These are phyloP conservation scores for Diutina ranongensis DNA, from an alignment of 1,139 yeast species.

Conservation along the genomic window DNA sequence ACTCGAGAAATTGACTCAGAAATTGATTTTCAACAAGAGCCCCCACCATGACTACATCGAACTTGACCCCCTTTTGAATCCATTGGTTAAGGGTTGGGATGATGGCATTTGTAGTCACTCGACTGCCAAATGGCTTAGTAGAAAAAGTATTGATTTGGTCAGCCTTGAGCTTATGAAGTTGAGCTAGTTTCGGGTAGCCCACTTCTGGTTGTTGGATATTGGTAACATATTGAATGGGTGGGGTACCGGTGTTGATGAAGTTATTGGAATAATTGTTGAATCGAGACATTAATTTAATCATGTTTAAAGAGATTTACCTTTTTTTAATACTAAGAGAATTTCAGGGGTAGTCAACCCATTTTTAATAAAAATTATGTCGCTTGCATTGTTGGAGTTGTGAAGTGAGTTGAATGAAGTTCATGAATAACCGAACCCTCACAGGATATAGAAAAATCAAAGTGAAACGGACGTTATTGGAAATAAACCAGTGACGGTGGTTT, in stretches of 20 bases:
- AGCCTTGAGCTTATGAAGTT: conserved; percentile 51
- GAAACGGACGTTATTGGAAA: too few species aligned
- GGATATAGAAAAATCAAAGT: too few species aligned
- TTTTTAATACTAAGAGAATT: too few species aligned
- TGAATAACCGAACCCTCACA: too few species aligned
- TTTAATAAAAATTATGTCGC: too few species aligned
- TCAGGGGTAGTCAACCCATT: too few species aligned
- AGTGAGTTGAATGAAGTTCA: too few species aligned
- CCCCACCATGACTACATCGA: conserved; percentile 89
- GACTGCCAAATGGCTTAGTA: conserved; percentile 53
- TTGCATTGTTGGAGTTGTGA: too few species aligned
- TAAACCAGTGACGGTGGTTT: too few species aligned
- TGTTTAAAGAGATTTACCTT: too few species aligned
- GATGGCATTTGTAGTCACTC: conserved; percentile 41
- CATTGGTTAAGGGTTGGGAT: conserved; percentile 46
- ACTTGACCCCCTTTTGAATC: conserved; percentile 49
- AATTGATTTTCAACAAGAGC: conserved; percentile 68
- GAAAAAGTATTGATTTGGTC: conserved; percentile 37
- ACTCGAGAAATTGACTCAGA: conserved; percentile 44
- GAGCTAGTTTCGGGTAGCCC: conserved; percentile 79
- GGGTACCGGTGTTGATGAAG: conserved; percentile 45
- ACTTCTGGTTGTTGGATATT: conserved; percentile 55
- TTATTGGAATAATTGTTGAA: conserved; percentile 61
- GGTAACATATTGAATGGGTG: conserved; percentile 53
- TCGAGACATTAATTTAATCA: conserved; percentile 1